Conservation (phyloP, 495 filamentous ascomycete genomes). For the Podospora bellae-mahoneyi region DNA sequence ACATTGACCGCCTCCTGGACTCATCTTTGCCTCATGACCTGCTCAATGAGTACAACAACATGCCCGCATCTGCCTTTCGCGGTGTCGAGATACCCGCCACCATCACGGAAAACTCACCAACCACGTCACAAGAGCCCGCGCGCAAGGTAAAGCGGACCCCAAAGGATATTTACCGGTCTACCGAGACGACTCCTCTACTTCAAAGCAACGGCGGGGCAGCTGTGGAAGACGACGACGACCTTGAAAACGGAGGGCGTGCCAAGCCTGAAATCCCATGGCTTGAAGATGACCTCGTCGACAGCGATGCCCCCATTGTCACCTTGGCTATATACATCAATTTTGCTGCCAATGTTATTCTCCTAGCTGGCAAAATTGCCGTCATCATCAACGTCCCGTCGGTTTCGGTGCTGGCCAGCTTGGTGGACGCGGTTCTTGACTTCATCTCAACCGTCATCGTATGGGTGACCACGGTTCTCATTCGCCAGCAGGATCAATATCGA, state of each 20-base stretch:
- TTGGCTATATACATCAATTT: slow-evolving; percentile 85
- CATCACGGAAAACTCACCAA: slow-evolving; percentile 47
- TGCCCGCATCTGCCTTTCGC: slow-evolving; percentile 40
- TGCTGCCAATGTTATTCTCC: slow-evolving; percentile 72
- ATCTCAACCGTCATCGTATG: slow-evolving; percentile 82
- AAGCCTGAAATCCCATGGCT: slow-evolving; percentile 51
- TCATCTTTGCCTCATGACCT: slow-evolving; percentile 82
- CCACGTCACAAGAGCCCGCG: slow-evolving; percentile 4
- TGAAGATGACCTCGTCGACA: slow-evolving; percentile 59
- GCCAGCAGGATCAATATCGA: slow-evolving; percentile 68
- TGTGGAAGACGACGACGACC: slow-evolving; percentile 21
- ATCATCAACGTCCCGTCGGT: slow-evolving; percentile 76
- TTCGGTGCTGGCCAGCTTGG: slow-evolving; percentile 82
- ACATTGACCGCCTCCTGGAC: slow-evolving; percentile 87
- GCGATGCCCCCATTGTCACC: slow-evolving; percentile 63
- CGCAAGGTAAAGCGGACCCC: slow-evolving; percentile 64
- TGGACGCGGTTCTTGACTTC: slow-evolving; percentile 86
- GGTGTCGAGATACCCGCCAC: slow-evolving; percentile 54
- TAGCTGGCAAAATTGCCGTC: slow-evolving; percentile 77
- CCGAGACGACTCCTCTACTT: slow-evolving; percentile 66
- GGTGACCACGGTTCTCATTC: slow-evolving; percentile 74
- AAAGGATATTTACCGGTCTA: slow-evolving; percentile 73
- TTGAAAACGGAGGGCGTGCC: slow-evolving; percentile 22
- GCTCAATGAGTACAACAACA: slow-evolving; percentile 76
- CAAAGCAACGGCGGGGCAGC: slow-evolving; percentile 32